These are phyloP conservation scores for Herpetomonas tarakana DNA, from an alignment of 208 protist genomes.

Conservation along the genomic window DNA sequence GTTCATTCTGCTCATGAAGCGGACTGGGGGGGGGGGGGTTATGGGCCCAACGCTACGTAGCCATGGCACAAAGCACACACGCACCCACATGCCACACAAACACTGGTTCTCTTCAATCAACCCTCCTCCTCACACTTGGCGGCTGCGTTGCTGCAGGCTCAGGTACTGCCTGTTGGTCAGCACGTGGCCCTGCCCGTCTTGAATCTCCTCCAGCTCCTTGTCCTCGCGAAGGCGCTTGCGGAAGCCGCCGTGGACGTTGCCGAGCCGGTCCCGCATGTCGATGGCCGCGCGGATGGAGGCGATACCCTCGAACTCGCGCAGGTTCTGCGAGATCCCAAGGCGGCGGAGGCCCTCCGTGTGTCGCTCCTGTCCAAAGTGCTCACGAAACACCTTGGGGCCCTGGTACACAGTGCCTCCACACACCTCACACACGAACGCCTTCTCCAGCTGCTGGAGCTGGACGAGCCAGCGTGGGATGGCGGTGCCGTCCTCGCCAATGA, in stretches of 20 bases:
- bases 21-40: too few species aligned
- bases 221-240: constrained; percentile 71
- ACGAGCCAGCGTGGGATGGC: constrained; percentile 81
- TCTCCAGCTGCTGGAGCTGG: constrained; percentile 80
- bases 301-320: constrained; percentile 77
- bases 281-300: constrained; percentile 71
- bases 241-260: constrained; percentile 20
- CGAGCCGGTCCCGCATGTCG: constrained; percentile 63
- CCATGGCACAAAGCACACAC: too few species aligned
- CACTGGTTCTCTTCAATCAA: too few species aligned
- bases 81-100: too few species aligned
- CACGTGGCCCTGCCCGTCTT: constrained; percentile 80
- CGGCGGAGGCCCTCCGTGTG: constrained; percentile 80
- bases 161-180: constrained; percentile 62
- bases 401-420: constrained; percentile 87
- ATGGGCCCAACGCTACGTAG: too few species aligned
- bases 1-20: too few species aligned
- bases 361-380: constrained; percentile 82
- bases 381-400: constrained; percentile 79
- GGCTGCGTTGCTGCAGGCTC: constrained; percentile 37
- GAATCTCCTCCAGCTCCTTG: constrained; percentile 76
- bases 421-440: constrained; percentile 77
- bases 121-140: constrained; percentile 1
- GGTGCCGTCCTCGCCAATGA: constrained; percentile 75
- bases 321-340: constrained; percentile 61